Conservation (phyloP, 108 stramenopile genomes). For the Conticribra weissflogii region DNA sequence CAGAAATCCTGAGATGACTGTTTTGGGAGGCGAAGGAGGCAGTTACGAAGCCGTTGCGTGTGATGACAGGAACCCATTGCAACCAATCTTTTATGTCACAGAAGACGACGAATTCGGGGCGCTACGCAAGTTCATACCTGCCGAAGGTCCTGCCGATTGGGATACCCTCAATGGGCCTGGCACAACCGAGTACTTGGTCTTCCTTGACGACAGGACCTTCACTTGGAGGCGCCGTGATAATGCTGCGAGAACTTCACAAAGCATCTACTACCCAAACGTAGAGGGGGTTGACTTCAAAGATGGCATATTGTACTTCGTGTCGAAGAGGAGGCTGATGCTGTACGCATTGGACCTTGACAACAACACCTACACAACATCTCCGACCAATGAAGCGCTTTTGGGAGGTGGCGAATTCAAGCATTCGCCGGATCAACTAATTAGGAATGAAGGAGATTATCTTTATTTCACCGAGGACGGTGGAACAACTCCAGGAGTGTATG, state of each 20-base stretch:
- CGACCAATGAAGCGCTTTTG: slow-evolving; percentile 11
- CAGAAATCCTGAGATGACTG: slow-evolving; percentile 1
- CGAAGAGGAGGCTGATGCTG: slow-evolving; percentile 40
- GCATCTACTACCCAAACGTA: slow-evolving; percentile 36
- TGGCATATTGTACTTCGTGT: slow-evolving; percentile 52
- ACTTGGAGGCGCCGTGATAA: slow-evolving; percentile 34
- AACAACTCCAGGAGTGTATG: slow-evolving; percentile 48
- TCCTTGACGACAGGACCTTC: slow-evolving; percentile 32
- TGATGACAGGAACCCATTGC: slow-evolving; percentile 39
- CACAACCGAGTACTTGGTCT: slow-evolving; percentile 30
- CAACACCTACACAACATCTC: slow-evolving; percentile 15
- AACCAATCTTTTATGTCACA: slow-evolving; percentile 46
- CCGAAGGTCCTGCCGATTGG: slow-evolving; percentile 38
- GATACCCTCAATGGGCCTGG: slow-evolving; percentile 25
- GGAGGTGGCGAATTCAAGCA: slow-evolving; percentile 45
- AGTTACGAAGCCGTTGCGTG: slow-evolving; percentile 47
- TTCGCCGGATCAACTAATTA: slow-evolving; percentile 57
- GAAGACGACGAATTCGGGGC: slow-evolving; percentile 42
- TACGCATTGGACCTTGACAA: slow-evolving; percentile 48
- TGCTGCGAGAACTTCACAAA: slow-evolving; percentile 35
- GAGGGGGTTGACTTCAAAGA: slow-evolving; percentile 61
- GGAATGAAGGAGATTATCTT: slow-evolving; percentile 36
- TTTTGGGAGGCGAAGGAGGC: slow-evolving; percentile 29
- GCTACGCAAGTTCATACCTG: slow-evolving; percentile 38
- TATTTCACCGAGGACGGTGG: slow-evolving; percentile 79